Evolutionary conservation across 108 stramenopile genomes (phyloP).

Genomic region (Chaetoceros tenuissimus): DNA sequence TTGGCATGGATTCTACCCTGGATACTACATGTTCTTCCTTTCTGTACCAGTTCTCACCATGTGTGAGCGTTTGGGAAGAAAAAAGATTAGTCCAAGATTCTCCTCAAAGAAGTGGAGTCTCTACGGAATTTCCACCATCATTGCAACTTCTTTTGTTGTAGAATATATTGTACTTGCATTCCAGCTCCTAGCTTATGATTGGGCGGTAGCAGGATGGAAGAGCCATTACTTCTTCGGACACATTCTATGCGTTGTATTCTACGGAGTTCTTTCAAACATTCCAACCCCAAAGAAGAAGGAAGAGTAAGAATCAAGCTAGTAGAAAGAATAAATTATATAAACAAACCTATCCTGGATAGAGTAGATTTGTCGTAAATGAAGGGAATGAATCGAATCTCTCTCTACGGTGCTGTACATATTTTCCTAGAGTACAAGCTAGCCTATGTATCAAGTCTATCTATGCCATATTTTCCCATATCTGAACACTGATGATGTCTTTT

Average conservation of each 20-base stretch:
- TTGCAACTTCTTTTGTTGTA: slow-evolving; percentile 56
- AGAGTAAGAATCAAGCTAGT: too few species aligned
- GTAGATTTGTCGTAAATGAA: too few species aligned
- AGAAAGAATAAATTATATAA: too few species aligned
- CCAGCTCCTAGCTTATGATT: slow-evolving; percentile 56
- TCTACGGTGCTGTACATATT: too few species aligned
- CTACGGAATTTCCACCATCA: slow-evolving; percentile 57
- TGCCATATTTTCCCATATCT: too few species aligned
- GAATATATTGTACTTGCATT: slow-evolving; percentile 81
- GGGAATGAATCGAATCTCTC: too few species aligned
- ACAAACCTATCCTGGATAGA: too few species aligned
- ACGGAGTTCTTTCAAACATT: slow-evolving; percentile 40
- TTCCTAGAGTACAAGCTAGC: too few species aligned
- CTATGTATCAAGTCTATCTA: too few species aligned
- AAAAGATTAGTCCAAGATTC: slow-evolving; percentile 79
- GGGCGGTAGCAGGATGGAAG: slow-evolving; percentile 58
- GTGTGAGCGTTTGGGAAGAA: slow-evolving; percentile 78
- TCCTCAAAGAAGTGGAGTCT: slow-evolving; percentile 53
- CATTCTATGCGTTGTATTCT: slow-evolving; percentile 50
- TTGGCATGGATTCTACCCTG: slow-evolving; percentile 98
- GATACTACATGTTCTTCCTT: slow-evolving; percentile 92
- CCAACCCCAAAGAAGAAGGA: slow-evolving; percentile 63
- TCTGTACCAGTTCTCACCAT: slow-evolving; percentile 75
- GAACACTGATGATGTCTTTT: too few species aligned
- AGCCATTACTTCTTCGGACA: slow-evolving; percentile 78